These are phyloP conservation scores for Phlebopus sp. DNA, from an alignment of 1,284 basidiomycete genomes.

Conservation along the genomic window DNA sequence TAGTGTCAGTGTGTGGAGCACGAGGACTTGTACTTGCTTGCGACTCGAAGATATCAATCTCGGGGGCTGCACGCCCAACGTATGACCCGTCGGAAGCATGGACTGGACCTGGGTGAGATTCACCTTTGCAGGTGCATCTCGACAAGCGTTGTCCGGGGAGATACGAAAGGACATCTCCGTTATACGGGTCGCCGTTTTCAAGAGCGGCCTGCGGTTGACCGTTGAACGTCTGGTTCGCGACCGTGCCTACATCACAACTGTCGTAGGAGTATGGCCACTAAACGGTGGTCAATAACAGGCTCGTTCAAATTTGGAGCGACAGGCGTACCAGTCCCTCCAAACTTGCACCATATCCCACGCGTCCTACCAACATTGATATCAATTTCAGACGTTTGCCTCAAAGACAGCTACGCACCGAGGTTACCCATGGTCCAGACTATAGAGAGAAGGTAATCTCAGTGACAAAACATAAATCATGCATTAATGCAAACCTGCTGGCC, in stretches of 20 bases:
- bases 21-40: slow-evolving; percentile 24
- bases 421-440: slow-evolving; percentile 66
- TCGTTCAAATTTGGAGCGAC: background rate
- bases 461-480: background rate
- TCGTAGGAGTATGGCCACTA: slow-evolving; percentile 53
- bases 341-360: slow-evolving; percentile 62
- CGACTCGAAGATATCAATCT: slow-evolving; percentile 72
- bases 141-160: slow-evolving; percentile 60
- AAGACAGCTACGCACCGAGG: slow-evolving; percentile 36
- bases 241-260: slow-evolving; percentile 57
- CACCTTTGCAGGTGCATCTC: slow-evolving; percentile 62
- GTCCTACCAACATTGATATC: slow-evolving; percentile 22
- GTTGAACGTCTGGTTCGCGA: slow-evolving; percentile 47
- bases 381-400: background rate
- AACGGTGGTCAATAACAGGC: background rate
- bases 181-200: slow-evolving; percentile 35
- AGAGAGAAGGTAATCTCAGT: slow-evolving; percentile 12
- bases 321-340: slow-evolving; percentile 53
- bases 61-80: slow-evolving; percentile 64
- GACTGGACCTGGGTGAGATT: slow-evolving; percentile 65
- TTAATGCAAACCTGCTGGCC: slow-evolving; percentile 30
- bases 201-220: slow-evolving; percentile 40
- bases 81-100: slow-evolving; percentile 43
- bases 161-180: slow-evolving; percentile 45
- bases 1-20: background rate